phyloP scores from a whole-genome alignment of 768 basidiomycete genomes.

The Amanita rubescens region DNA sequence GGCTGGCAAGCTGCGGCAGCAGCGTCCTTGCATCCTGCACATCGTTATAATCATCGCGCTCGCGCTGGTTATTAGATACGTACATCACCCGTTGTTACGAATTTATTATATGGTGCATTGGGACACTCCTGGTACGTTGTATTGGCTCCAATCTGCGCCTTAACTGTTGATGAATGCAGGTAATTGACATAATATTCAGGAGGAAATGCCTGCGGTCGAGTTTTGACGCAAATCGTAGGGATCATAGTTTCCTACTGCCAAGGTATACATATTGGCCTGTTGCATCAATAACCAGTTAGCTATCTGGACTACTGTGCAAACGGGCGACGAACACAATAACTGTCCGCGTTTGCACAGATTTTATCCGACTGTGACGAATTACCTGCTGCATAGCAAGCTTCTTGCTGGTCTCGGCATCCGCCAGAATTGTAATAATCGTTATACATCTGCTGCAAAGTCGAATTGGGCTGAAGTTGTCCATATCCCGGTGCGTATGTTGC shows the following conservation, averaged over 20 bases:
- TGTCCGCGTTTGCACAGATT: slow-evolving; percentile 43
- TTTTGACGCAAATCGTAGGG: slow-evolving; percentile 53
- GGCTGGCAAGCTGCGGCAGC: slow-evolving; percentile 39
- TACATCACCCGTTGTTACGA: slow-evolving; percentile 51
- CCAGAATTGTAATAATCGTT: slow-evolving; percentile 35
- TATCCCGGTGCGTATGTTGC: slow-evolving; percentile 59
- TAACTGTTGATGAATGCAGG: slow-evolving; percentile 27
- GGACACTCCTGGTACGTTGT: slow-evolving; percentile 42
- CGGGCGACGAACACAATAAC: slow-evolving; percentile 43
- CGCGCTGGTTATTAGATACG: slow-evolving; percentile 9
- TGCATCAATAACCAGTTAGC: neutral
- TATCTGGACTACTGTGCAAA: neutral
- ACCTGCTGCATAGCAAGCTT: slow-evolving; percentile 51
- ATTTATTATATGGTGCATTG: slow-evolving; percentile 31
- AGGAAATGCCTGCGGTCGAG: slow-evolving; percentile 43
- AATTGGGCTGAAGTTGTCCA: slow-evolving; percentile 47
- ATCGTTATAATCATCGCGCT: neutral
- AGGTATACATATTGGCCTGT: slow-evolving; percentile 38
- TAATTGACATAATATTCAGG: slow-evolving; percentile 48
- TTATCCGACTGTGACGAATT: slow-evolving; percentile 34
- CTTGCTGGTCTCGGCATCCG: slow-evolving; percentile 49
- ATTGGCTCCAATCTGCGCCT: slow-evolving; percentile 46
- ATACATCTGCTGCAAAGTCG: slow-evolving; percentile 39
- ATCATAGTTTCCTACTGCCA: slow-evolving; percentile 48
- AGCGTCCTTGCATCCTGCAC: slow-evolving; percentile 44